Conservation (phyloP, 768 basidiomycete genomes). For the Boletus eberwhitei region DNA sequence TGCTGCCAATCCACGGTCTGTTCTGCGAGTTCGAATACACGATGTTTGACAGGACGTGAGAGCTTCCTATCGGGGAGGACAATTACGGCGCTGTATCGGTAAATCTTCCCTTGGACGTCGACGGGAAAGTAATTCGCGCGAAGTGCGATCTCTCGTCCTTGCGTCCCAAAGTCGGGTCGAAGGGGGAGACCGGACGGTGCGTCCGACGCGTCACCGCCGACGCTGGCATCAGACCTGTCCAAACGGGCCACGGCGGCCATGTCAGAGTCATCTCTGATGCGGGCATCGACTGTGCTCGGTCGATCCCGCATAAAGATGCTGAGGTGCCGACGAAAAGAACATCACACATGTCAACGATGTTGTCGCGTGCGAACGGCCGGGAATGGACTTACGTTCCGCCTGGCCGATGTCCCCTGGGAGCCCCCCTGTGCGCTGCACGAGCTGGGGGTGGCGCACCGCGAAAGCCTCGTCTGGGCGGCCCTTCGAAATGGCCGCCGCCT, state of each 20-base stretch:
- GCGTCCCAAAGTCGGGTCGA: constrained; percentile 44
- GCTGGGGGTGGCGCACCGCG: not conserved
- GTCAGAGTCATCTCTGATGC: constrained; percentile 42
- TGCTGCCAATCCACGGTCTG: constrained; percentile 35
- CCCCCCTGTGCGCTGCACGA: constrained; percentile 26
- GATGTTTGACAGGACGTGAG: constrained; percentile 36
- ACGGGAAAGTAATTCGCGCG: constrained; percentile 52
- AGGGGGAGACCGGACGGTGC: constrained; percentile 33
- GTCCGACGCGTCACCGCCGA: not conserved
- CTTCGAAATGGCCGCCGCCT: not conserved
- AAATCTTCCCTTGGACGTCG: constrained; percentile 34
- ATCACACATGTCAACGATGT: not conserved
- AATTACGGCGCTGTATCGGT: constrained; percentile 38
- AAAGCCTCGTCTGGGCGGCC: constrained; percentile 6
- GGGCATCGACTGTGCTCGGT: constrained; percentile 51
- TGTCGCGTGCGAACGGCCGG: not conserved
- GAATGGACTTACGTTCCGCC: constrained; percentile 19
- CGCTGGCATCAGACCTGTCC: constrained; percentile 14
- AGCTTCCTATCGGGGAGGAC: constrained; percentile 23
- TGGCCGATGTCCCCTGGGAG: constrained; percentile 9
- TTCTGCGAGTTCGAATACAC: constrained; percentile 47
- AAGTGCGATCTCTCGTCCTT: constrained; percentile 38
- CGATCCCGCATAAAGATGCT: constrained; percentile 33
- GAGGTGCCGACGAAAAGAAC: not conserved
- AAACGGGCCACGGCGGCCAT: constrained; percentile 35